Base-by-base conservation (phyloP, 768 basidiomycete genomes). In the Solioccasus polychromus region DNA sequence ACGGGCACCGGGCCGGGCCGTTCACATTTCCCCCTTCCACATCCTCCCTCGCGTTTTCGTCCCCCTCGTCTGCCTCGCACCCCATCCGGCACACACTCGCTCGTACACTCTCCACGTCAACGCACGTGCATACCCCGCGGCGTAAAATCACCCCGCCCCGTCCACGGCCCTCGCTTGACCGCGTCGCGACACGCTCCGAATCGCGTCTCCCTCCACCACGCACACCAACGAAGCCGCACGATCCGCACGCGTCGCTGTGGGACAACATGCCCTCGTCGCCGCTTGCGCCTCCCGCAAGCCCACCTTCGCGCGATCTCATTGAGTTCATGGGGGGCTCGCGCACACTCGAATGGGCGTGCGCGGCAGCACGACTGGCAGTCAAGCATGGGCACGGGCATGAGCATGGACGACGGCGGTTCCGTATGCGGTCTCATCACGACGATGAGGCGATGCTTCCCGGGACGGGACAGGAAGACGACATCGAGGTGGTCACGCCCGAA, bases 401-500 rank as follows among this genome's bases (percentile, higher is more conserved):
- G n/a, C n/a, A n/a, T n/a, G n/a, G n/a, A n/a, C n/a, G n/a, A n/a
- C n/a, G n/a, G n/a, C n/a, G n/a, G n/a, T n/a, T n/a, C n/a, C 26
- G n/a, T n/a, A n/a, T n/a, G n/a, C n/a, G n/a, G n/a, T n/a, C 26
- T 26, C 26, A 26, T 11, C 26, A 26, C 26, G 26, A 26, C 26
- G 26, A 26, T 26, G n/a, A n/a, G n/a, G n/a, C n/a, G n/a, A n/a
- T n/a, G n/a, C n/a, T n/a, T n/a, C n/a, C n/a, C n/a, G n/a, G n/a
- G n/a, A n/a, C n/a, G n/a, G n/a, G n/a, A n/a, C 82, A 83, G 44
- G 77, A 80, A 6, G 83, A 83, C n/a, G 70, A 70, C 35, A 71
- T 78, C 30, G 83, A 88, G 62, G 78, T 79, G 8, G 67, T 86
- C 38, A 85, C 83, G 1, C 83, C 85, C 8, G 72, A 74, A 8